phyloP scores from a whole-genome alignment of 2,329 filamentous ascomycete species.

The Trichoderma breve region DNA sequence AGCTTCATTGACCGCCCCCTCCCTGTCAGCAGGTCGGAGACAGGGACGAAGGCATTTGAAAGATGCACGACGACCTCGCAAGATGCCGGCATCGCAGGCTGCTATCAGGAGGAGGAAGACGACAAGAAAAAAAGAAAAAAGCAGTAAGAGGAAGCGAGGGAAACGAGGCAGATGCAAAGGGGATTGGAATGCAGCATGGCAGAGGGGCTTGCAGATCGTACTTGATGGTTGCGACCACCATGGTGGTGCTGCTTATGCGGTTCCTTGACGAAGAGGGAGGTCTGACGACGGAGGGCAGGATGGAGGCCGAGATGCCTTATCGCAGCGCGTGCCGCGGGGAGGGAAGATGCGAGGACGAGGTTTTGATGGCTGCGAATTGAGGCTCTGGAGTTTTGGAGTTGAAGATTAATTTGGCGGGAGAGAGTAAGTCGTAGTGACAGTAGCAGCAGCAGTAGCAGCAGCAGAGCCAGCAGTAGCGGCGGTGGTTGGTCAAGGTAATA shows the following conservation, averaged over 20 bases:
- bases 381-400: constrained; percentile 9
- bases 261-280: constrained; percentile 40
- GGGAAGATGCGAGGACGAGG: constrained; percentile 18
- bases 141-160: neutral
- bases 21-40: constrained; percentile 7
- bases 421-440: constrained; percentile 2
- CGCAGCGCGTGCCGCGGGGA: constrained; percentile 27
- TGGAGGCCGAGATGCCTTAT: constrained; percentile 23
- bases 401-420: constrained; percentile 17
- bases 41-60: constrained; percentile 1
- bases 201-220: constrained; percentile 39
- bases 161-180: constrained; percentile 6
- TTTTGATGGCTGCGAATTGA: constrained; percentile 20
- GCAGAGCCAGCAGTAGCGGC: constrained; percentile 15
- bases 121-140: neutral
- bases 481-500: constrained; percentile 7
- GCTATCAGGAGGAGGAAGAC: neutral
- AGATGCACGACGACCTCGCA: neutral
- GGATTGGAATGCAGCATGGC: constrained; percentile 20
- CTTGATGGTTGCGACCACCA: constrained; percentile 66
- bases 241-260: constrained; percentile 44
- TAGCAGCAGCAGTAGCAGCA: neutral
- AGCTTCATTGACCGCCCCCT: constrained; percentile 17
- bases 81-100: neutral
- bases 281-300: constrained; percentile 13